Evolutionary conservation across 495 filamentous ascomycete species (phyloP), one percentile per base, ranked within the genome.

Genomic region (Podospora conica): DNA sequence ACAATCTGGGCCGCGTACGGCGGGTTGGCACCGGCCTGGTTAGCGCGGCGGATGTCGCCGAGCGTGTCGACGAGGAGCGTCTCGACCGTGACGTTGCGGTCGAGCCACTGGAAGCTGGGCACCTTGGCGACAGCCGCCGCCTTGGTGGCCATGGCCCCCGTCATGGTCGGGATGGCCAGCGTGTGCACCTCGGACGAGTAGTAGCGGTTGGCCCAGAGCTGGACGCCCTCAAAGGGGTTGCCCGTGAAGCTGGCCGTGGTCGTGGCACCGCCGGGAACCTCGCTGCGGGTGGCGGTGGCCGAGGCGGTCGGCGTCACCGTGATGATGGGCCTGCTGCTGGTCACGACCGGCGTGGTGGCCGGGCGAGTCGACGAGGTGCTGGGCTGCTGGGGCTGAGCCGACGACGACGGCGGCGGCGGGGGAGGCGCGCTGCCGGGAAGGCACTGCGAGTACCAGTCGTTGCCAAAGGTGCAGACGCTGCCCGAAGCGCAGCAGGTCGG

Each of bases 91-190:
- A 76, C 83, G 21, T 82, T 82, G 31, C 76, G 76, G 75, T 88
- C 86, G 53, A 91, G 79, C 89, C 89, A 92, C 67, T 86, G 77
- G 80, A 91, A 91, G 58, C 86, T 87, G 55, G 86, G 87, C n/a
- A 90, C 82, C 27, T 90, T 77, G 56, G 88, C 90, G 53, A 87
- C 88, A 57, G 78, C 74, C 15, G 77, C 73, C 18, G 86, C 86
- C 68, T 78, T 71, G 23, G 79, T 68, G 24, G 77, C 78, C 75
- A 85, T 66, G 57, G 71, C 53, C 22, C 62, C 66, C 3, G 69
- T 68, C 9, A 84, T 58, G 55, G 79, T 83, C 6, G 85, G 84
- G 18, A 87, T 79, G 11, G 85, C 85, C 9, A 76, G 74, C 25
- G 70, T 73, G 23, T 74, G 74, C 27, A 87, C 79, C 70, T 87